Percentiles rank a stretch among this genome's conserved stretches.
These are phyloP conservation scores for Zygosaccharomyces pseudorouxii DNA, from an alignment of 805 yeast species.

Conservation along the genomic window DNA sequence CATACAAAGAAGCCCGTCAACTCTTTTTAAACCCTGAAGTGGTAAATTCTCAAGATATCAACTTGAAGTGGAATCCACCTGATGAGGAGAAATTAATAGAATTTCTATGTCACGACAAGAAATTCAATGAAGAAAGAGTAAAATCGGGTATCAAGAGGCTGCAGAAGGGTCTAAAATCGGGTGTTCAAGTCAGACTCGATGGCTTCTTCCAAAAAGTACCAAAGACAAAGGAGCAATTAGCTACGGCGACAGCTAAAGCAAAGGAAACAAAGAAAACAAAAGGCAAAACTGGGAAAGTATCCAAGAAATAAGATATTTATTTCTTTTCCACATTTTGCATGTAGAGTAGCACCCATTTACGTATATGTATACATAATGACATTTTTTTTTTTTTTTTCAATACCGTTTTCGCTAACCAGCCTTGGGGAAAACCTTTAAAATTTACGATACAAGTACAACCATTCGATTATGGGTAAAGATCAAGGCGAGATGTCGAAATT, in stretches of 20 bases:
- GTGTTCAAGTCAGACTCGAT: slow-evolving; percentile 87
- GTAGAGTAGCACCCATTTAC: background rate
- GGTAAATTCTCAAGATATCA: slow-evolving; percentile 51
- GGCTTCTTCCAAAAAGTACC: slow-evolving; percentile 77
- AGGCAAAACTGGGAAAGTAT: slow-evolving; percentile 21
- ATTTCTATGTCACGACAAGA: slow-evolving; percentile 80
- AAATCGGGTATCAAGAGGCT: slow-evolving; percentile 81
- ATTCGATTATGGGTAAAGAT: background rate
- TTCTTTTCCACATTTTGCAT: background rate
- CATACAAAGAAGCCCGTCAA: slow-evolving; percentile 80
- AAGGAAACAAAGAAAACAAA: slow-evolving; percentile 26
- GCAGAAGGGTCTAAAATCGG: slow-evolving; percentile 74
- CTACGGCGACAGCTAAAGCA: slow-evolving; percentile 33
- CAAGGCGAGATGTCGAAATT: slow-evolving; percentile 31
- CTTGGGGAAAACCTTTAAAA: background rate
- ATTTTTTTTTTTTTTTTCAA: background rate
- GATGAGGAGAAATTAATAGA: slow-evolving; percentile 78
- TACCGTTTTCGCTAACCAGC: background rate
- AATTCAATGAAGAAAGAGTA: slow-evolving; percentile 90
- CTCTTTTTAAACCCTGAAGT: slow-evolving; percentile 83
- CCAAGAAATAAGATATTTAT: slow-evolving; percentile 19
- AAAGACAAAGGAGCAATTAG: slow-evolving; percentile 45
- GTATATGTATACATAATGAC: background rate
- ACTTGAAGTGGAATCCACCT: slow-evolving; percentile 84
- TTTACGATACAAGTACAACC: background rate